phyloP scores from a whole-genome alignment of 305 asterid genomes.

The Solanum hybrid region DNA sequence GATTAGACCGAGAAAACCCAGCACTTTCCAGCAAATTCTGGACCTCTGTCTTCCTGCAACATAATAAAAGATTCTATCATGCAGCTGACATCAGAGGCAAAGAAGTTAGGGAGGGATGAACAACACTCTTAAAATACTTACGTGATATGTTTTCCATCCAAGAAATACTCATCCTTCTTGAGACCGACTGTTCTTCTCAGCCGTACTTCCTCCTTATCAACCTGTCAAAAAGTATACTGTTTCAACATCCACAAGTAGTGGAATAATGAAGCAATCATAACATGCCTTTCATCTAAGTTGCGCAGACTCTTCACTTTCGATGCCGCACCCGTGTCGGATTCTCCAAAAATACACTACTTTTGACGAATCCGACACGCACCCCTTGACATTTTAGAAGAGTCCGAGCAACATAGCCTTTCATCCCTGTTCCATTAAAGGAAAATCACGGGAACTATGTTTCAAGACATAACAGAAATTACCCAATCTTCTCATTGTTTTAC shows the following conservation, averaged over 20 bases:
- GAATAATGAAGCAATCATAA: background rate
- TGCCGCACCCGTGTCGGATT: too few species aligned
- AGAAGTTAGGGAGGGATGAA: background rate
- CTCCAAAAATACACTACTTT: too few species aligned
- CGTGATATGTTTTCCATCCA: slow-evolving; percentile 99
- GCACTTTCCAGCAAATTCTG: slow-evolving; percentile 99
- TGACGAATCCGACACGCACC: too few species aligned
- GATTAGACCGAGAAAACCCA: slow-evolving; percentile 99
- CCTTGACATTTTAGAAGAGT: too few species aligned
- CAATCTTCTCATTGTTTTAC: background rate
- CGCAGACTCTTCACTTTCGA: too few species aligned
- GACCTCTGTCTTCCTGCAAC: slow-evolving; percentile 92
- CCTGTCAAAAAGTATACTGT: slow-evolving; percentile 32
- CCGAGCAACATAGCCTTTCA: background rate
- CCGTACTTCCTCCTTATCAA: slow-evolving; percentile 96
- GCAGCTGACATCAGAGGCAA: slow-evolving; percentile 9
- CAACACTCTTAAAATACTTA: slow-evolving; percentile 27
- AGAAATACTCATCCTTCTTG: slow-evolving; percentile 90
- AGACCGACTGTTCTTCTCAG: slow-evolving; percentile 94
- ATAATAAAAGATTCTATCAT: background rate
- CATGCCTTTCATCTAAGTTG: too few species aligned
- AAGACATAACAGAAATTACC: background rate
- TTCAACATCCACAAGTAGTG: background rate
- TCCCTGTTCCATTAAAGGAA: background rate
- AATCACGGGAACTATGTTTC: background rate